Evolutionary conservation across 2,329 filamentous ascomycete genomes (phyloP).

Genomic region (Orbilia blumenaviensis): DNA sequence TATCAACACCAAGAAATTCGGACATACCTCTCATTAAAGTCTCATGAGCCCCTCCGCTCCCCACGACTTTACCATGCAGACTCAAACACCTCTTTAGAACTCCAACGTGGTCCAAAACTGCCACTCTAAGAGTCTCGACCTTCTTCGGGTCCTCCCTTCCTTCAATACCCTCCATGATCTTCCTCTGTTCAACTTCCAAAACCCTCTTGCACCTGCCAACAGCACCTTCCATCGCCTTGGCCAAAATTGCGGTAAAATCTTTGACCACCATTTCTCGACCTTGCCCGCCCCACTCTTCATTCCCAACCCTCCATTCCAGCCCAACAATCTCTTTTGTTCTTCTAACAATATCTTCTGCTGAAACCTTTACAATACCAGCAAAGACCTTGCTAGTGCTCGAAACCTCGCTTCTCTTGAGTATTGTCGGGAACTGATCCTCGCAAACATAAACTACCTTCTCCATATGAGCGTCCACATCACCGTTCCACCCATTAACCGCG

Average conservation of each 20-base stretch:
- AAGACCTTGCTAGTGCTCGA: conserved; percentile 72
- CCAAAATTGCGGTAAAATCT: conserved; percentile 40
- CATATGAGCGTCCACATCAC: conserved; percentile 54
- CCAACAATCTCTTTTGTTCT: conserved; percentile 86
- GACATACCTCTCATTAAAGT: conserved; percentile 73
- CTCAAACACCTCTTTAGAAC: conserved; percentile 83
- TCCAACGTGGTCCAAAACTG: conserved; percentile 86
- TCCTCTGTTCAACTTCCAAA: conserved; percentile 62
- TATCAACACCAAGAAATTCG: conserved; percentile 1
- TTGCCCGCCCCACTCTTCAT: conserved; percentile 72
- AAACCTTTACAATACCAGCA: conserved; percentile 82
- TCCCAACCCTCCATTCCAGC: conserved; percentile 77
- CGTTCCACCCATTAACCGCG: conserved; percentile 52
- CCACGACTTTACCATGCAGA: conserved; percentile 71
- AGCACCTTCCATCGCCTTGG: conserved; percentile 58
- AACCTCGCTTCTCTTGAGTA: conserved; percentile 86
- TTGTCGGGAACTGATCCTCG: conserved; percentile 87
- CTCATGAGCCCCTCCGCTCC: conserved; percentile 67
- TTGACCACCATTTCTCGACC: conserved; percentile 48
- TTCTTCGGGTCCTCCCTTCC: conserved; percentile 66
- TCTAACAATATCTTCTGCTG: conserved; percentile 84
- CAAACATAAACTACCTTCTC: conserved; percentile 85
- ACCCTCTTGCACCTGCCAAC: conserved; percentile 57
- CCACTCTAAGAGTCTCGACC: conserved; percentile 82
- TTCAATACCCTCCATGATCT: conserved; percentile 64